Evolutionary conservation across 345 rosid genomes (phyloP).

Genomic region (Brassica napus): DNA sequence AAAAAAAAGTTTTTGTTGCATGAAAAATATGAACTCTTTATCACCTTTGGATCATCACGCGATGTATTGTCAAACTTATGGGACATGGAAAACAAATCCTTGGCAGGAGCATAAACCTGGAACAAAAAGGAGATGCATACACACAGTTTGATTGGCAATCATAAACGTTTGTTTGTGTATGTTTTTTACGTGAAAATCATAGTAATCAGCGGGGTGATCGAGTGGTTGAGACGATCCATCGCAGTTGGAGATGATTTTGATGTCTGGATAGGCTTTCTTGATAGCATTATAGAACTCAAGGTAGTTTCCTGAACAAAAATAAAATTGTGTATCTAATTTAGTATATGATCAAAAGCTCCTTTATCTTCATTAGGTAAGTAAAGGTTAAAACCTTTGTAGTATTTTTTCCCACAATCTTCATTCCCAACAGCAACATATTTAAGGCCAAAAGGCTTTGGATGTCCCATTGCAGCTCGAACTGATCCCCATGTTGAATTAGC

Average conservation of each 20-base stretch:
- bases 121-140: constrained; percentile 4
- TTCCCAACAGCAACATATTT: constrained; percentile 89
- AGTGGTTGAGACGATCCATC: constrained; percentile 71
- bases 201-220: constrained; percentile 84
- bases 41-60: constrained; percentile 75
- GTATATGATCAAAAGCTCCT: background rate
- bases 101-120: constrained; percentile 73
- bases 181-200: constrained; percentile 71
- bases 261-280: constrained; percentile 69
- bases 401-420: constrained; percentile 66
- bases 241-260: constrained; percentile 79
- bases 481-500: constrained; percentile 77
- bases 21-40: no score
- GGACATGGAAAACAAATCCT: constrained; percentile 54
- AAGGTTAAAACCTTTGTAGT: constrained; percentile 60
- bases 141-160: background rate
- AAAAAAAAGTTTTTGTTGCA: no score
- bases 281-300: constrained; percentile 79
- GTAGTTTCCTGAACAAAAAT: constrained; percentile 67
- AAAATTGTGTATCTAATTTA: constrained; percentile 1
- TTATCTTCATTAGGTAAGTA: constrained; percentile 3
- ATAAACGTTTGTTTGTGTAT: background rate
- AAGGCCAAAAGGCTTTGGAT: constrained; percentile 83
- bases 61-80: constrained; percentile 61
- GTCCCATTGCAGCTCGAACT: constrained; percentile 67